Evolutionary conservation across 345 rosid species (phyloP).

Genomic region (Iberis pinnata): DNA sequence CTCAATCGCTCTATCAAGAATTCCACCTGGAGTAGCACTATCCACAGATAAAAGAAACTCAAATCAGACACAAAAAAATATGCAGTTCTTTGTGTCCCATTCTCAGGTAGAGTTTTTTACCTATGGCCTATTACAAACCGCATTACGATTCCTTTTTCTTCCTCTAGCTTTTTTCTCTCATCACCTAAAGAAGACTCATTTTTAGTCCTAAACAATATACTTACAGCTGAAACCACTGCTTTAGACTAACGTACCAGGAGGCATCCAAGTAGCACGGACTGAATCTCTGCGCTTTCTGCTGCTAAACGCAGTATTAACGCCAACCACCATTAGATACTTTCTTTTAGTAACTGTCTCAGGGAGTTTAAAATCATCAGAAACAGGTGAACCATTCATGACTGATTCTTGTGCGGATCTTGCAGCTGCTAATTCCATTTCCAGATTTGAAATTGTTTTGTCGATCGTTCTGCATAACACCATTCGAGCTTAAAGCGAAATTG

Average conservation of each 20-base stretch:
- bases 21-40: slow-evolving; percentile 92
- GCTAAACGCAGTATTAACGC: slow-evolving; percentile 89
- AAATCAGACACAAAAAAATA: not conserved
- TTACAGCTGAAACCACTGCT: not conserved
- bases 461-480: slow-evolving; percentile 45
- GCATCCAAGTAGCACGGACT: slow-evolving; percentile 95
- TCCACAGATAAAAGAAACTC: slow-evolving; percentile 9
- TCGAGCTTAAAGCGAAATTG: slow-evolving; percentile 7
- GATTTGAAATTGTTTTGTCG: slow-evolving; percentile 67
- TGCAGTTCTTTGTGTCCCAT: no score
- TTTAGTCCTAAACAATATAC: slow-evolving; percentile 10
- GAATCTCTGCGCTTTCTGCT: slow-evolving; percentile 95
- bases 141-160: slow-evolving; percentile 91
- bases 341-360: slow-evolving; percentile 45
- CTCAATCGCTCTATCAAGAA: slow-evolving; percentile 90
- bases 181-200: slow-evolving; percentile 43
- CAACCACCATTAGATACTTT: slow-evolving; percentile 82
- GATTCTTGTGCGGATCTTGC: slow-evolving; percentile 86
- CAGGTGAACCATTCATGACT: slow-evolving; percentile 66
- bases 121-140: slow-evolving; percentile 98
- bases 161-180: slow-evolving; percentile 80
- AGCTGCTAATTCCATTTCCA: slow-evolving; percentile 81
- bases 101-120: slow-evolving; percentile 29
- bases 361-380: slow-evolving; percentile 49
- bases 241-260: slow-evolving; percentile 55